Conservation (phyloP, 106 monocot genomes). For the Xerophyta viscosa region DNA sequence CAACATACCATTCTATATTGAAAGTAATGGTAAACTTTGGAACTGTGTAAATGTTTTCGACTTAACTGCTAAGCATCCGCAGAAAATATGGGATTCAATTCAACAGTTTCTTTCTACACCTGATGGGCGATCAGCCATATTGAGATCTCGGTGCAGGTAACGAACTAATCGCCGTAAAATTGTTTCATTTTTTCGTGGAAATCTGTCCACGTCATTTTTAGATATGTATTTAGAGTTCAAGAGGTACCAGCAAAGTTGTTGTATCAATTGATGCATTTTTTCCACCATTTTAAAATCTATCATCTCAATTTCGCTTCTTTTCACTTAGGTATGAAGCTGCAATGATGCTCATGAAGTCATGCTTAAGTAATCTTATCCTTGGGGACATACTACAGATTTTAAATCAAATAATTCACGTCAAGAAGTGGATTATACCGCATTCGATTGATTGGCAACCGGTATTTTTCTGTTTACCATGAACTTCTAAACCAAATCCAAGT, state of each 20-base stretch:
- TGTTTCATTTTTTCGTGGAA: neutral
- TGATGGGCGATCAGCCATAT: conserved; percentile 23
- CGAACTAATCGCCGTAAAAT: too few relatives aligned
- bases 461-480: conserved; percentile 4
- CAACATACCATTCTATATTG: conserved; percentile 31
- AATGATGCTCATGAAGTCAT: conserved; percentile 31
- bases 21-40: conserved; percentile 44
- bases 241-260: too few relatives aligned
- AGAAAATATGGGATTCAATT: conserved; percentile 29
- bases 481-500: conserved; percentile 7
- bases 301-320: neutral
- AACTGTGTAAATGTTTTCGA: conserved; percentile 57
- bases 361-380: conserved; percentile 40
- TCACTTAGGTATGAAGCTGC: conserved; percentile 64
- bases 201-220: neutral
- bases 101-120: conserved; percentile 27
- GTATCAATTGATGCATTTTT: too few relatives aligned
- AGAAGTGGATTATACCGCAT: conserved; percentile 64
- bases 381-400: conserved; percentile 64
- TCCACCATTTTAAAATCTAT: too few relatives aligned
- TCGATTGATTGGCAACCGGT: conserved; percentile 63
- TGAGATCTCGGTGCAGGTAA: conserved; percentile 50
- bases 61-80: conserved; percentile 32
- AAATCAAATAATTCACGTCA: conserved; percentile 23
- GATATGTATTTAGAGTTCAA: neutral